Base-by-base conservation (phyloP, 345 rosid species). In the Aethionema arabicum region DNA sequence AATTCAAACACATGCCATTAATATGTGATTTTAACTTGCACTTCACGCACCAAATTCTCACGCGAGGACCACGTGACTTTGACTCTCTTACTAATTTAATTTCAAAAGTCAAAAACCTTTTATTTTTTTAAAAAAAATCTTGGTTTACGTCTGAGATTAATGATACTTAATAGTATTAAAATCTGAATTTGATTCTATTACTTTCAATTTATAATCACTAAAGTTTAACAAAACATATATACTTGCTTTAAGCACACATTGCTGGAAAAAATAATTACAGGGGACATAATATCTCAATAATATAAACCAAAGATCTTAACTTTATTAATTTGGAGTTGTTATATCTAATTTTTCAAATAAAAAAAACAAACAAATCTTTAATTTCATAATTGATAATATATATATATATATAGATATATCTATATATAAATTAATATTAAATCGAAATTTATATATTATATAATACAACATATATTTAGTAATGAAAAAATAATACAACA, bases 21-120 rank as follows among this genome's bases (percentile, higher is more conserved):
- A 16, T 8, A 55, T 15, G 61, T 46, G 68, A 38, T 39, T 53
- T 61, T 39, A 69, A 69, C 74, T 54, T 61, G 74, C 68, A 61
- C 58, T 62, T 40, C 40, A 55, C 68, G 74, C 52, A 44, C 52
- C 58, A n/a, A 55, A 62, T 55, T 55, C 52, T n/a, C 58, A 48
- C 11, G 57, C 14, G 63, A 46, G 16, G 73, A 29, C 63, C 67
- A 69, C 73, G 63, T 69, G 62, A 14, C 53, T 21, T 33, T 21
- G n/a, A 36, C 12, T 39, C 44, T 43, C 8, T 31, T 43, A 27
- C 21, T 36, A 30, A 4, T 44, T 33, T 36, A 30, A 4, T 44
- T 33, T 45, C 8, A 10, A 40, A 21, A 69, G 57, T 43, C 63
- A 14, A 62, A 70, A 40, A 9, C 45, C 30, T 55, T 39, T 50